Conservation (phyloP, 352 stramenopile species). For the Globisporangium echinulatum region DNA sequence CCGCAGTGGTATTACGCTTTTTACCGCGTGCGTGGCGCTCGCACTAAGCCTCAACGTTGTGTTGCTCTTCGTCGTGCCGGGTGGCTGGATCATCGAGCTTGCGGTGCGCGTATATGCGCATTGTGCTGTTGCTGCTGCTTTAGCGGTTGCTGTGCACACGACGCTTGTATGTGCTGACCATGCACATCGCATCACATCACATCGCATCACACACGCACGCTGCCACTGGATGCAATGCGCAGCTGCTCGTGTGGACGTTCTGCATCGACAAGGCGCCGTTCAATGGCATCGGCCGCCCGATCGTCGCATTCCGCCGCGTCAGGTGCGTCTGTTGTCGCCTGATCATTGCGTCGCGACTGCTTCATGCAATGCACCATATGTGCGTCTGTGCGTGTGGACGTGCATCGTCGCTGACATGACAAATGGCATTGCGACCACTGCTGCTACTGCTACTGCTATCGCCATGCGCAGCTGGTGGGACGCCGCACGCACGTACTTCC, state of each 20-base stretch:
- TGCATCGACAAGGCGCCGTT: conserved; percentile 30
- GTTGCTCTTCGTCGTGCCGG: conserved; percentile 20
- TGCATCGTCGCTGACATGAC: too few relatives aligned
- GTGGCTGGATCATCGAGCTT: conserved; percentile 20
- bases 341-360: background rate
- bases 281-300: conserved; percentile 31
- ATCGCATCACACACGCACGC: background rate
- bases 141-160: too few relatives aligned
- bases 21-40: conserved; percentile 15
- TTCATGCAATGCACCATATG: background rate
- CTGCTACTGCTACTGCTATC: background rate
- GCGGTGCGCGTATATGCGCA: conserved; percentile 5
- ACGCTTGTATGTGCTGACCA: too few relatives aligned
- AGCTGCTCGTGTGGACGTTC: conserved; percentile 26
- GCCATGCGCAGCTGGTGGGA: conserved; percentile 29
- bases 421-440: too few relatives aligned
- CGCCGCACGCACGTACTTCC: conserved; percentile 32
- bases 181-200: background rate
- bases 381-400: too few relatives aligned
- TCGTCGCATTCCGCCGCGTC: conserved; percentile 21
- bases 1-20: conserved; percentile 1
- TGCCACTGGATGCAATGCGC: background rate
- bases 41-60: conserved; percentile 20
- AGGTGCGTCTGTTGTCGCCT: conserved; percentile 15
- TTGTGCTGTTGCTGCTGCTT: background rate